phyloP scores from a whole-genome alignment of 1,284 basidiomycete species.

The Tilletia setariae region DNA sequence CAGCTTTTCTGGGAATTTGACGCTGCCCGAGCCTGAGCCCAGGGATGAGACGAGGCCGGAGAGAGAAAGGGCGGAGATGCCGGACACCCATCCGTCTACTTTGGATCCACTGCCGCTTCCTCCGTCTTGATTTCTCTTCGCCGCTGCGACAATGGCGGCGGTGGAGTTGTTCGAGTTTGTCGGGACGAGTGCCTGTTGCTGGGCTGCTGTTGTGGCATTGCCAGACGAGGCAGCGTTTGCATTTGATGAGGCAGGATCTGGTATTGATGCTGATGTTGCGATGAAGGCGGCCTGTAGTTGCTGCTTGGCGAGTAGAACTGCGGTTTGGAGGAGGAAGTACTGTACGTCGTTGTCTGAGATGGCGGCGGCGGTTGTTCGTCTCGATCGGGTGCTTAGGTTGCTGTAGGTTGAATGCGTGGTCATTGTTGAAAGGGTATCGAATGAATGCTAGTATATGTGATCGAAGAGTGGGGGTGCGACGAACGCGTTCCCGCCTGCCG shows the following conservation, averaged over 20 bases:
- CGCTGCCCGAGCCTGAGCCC: slow-evolving; percentile 27
- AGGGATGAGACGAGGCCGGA: slow-evolving; percentile 3
- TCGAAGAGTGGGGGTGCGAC: too few species aligned
- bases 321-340: slow-evolving; percentile 14
- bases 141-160: not conserved
- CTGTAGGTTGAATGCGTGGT: not conserved
- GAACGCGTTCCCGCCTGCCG: too few species aligned
- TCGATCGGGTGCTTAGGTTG: not conserved
- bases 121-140: not conserved
- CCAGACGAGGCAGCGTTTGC: not conserved
- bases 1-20: slow-evolving; percentile 50
- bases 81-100: slow-evolving; percentile 10
- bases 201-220: not conserved
- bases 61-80: slow-evolving; percentile 13
- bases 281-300: not conserved
- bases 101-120: not conserved
- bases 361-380: not conserved
- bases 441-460: too few species aligned
- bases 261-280: not conserved
- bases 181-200: not conserved
- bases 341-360: slow-evolving; percentile 13
- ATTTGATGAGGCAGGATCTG: not conserved
- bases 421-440: not conserved
- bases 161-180: not conserved
- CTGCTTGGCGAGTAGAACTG: slow-evolving; percentile 4